Conservation (phyloP, 2,329 filamentous ascomycete genomes). For the Fusarium longipes region DNA sequence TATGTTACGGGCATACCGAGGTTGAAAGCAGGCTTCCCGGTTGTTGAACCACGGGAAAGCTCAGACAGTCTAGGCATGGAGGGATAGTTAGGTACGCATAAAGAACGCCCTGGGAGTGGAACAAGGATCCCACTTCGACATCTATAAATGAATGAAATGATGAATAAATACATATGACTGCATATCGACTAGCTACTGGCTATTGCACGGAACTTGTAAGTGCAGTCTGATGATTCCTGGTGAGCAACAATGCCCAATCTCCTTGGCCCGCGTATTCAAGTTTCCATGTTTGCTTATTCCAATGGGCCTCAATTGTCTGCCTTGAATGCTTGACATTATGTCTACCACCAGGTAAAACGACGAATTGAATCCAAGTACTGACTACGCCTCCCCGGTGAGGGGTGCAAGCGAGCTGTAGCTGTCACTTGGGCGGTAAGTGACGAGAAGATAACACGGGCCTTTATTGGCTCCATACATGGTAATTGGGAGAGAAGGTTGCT, state of each 20-base stretch:
- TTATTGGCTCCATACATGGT: no score
- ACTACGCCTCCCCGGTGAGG: slow-evolving; percentile 39
- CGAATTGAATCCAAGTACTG: slow-evolving; percentile 35
- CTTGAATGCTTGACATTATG: slow-evolving; percentile 20
- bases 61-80: slow-evolving; percentile 4
- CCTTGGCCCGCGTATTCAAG: slow-evolving; percentile 18
- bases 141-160: not conserved
- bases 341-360: slow-evolving; percentile 27
- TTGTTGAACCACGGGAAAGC: slow-evolving; percentile 10
- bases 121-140: not conserved
- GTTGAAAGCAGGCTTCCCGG: not conserved
- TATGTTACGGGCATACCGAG: slow-evolving; percentile 20
- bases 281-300: slow-evolving; percentile 33
- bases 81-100: no score
- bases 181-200: not conserved
- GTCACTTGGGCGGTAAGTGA: slow-evolving; percentile 32
- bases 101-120: slow-evolving; percentile 17
- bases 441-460: slow-evolving; percentile 8
- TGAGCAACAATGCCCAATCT: slow-evolving; percentile 21
- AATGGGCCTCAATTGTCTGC: slow-evolving; percentile 24
- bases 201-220: slow-evolving; percentile 1
- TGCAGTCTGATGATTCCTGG: not conserved
- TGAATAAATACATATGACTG: not conserved
- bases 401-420: slow-evolving; percentile 32
- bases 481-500: not conserved